Percentiles rank a stretch among this genome's conserved stretches.
Conservation (phyloP, 202 grass and related monocot species). For the Hordeum pubiflorum region DNA sequence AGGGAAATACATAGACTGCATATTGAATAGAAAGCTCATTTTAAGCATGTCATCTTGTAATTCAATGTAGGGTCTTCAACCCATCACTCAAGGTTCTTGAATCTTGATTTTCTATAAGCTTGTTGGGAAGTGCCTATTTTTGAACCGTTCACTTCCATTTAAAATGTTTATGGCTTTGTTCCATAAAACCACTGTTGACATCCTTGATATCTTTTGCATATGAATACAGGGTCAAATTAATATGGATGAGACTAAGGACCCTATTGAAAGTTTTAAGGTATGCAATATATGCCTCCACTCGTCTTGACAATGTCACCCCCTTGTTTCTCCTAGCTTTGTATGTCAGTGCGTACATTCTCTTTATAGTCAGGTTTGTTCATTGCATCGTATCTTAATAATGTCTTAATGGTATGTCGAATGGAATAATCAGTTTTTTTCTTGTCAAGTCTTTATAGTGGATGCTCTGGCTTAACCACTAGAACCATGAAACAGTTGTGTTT, state of each 20-base stretch:
- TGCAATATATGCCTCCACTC: background rate
- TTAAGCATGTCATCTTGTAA: background rate
- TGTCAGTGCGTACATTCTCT: background rate
- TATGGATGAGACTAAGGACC: conserved; percentile 73
- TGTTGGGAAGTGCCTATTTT: background rate
- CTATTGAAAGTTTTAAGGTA: conserved; percentile 94
- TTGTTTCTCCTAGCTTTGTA: background rate
- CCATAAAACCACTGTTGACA: background rate
- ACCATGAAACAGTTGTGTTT: background rate
- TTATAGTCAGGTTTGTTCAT: background rate
- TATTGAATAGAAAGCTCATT: background rate
- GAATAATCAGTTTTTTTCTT: background rate
- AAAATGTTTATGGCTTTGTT: conserved; percentile 14
- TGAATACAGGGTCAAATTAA: conserved; percentile 85
- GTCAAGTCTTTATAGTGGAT: too few relatives aligned
- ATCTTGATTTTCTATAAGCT: background rate
- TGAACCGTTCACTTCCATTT: background rate
- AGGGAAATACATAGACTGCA: background rate
- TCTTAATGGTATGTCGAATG: background rate
- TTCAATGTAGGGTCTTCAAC: background rate
- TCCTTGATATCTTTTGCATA: conserved; percentile 13
- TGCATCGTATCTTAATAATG: background rate
- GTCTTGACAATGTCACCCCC: background rate
- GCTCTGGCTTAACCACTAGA: background rate
- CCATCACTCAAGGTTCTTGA: background rate